Conservation (phyloP, 192 early-diverging fungal genomes). For the Spizellomyces punctatus region DNA sequence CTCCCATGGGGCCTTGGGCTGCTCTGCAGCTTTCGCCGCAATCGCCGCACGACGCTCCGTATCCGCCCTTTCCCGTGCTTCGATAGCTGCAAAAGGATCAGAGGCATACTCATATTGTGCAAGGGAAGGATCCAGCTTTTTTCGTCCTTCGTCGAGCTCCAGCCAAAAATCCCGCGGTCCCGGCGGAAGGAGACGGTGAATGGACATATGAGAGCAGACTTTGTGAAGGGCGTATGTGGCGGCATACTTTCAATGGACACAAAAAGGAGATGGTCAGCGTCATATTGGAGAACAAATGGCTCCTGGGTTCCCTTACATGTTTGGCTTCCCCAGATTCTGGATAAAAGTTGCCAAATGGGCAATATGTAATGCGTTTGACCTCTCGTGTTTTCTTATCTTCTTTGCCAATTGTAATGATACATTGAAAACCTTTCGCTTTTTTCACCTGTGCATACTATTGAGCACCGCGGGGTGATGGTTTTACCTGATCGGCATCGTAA, state of each 20-base stretch:
- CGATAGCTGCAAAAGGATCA: constrained; percentile 78
- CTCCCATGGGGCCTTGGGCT: constrained; percentile 46
- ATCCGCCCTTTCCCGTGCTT: constrained; percentile 43
- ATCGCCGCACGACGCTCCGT: constrained; percentile 40
- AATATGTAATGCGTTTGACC: constrained; percentile 50
- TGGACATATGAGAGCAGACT: constrained; percentile 66
- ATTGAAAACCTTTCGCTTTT: constrained; percentile 17
- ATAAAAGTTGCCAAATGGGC: constrained; percentile 23
- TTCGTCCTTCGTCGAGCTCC: constrained; percentile 59
- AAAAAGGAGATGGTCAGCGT: constrained; percentile 46
- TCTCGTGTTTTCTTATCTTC: constrained; percentile 63
- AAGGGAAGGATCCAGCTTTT: constrained; percentile 35
- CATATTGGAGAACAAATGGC: constrained; percentile 10
- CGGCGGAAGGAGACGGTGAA: constrained; percentile 77
- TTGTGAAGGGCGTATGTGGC: constrained; percentile 82
- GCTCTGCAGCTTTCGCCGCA: constrained; percentile 38
- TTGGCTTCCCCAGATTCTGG: constrained; percentile 55
- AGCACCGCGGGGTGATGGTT: neutral
- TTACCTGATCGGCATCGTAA: constrained; percentile 3
- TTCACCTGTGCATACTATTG: constrained; percentile 6
- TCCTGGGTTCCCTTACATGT: constrained; percentile 32
- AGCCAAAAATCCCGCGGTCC: constrained; percentile 73
- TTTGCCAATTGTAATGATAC: constrained; percentile 54
- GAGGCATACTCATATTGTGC: constrained; percentile 61
- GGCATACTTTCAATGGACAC: constrained; percentile 54